A percentile compares a stretch with the other conserved stretches of the same genome.
These are phyloP conservation scores for Rubus parviflorus DNA, from an alignment of 306 rosid genomes.

Conservation along the genomic window DNA sequence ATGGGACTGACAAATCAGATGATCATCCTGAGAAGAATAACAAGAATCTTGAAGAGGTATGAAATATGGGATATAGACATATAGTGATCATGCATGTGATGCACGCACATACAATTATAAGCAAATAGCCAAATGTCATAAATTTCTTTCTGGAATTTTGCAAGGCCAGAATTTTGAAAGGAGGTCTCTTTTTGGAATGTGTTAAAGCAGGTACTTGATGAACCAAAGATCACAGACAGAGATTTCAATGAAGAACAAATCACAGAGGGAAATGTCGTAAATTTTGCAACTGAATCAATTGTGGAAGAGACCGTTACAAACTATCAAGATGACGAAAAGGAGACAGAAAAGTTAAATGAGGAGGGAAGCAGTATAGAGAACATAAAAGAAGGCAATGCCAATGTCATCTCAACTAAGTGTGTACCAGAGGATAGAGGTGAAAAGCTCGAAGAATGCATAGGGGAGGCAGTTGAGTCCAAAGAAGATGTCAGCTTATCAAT, in stretches of 20 bases:
- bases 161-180: neutral
- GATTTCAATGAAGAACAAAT: constrained; percentile 21
- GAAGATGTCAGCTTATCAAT: constrained; percentile 8
- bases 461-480: constrained; percentile 21
- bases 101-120: neutral
- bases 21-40: neutral
- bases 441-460: constrained; percentile 2
- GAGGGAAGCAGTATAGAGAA: constrained; percentile 25
- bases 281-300: constrained; percentile 10
- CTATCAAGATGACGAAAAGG: constrained; percentile 16
- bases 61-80: neutral
- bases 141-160: neutral
- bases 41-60: neutral
- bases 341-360: constrained; percentile 22
- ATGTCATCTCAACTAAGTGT: constrained; percentile 8
- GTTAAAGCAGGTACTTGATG: neutral
- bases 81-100: neutral
- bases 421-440: constrained; percentile 18
- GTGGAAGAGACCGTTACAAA: constrained; percentile 22
- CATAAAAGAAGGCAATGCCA: constrained; percentile 13
- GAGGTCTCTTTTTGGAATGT: neutral
- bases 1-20: neutral
- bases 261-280: constrained; percentile 15
- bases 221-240: constrained; percentile 5
- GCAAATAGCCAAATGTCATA: neutral